Evolutionary conservation across 2,329 filamentous ascomycete genomes (phyloP), one percentile per base, ranked within the genome.

Genomic region (Aspergillus fijiensis): DNA sequence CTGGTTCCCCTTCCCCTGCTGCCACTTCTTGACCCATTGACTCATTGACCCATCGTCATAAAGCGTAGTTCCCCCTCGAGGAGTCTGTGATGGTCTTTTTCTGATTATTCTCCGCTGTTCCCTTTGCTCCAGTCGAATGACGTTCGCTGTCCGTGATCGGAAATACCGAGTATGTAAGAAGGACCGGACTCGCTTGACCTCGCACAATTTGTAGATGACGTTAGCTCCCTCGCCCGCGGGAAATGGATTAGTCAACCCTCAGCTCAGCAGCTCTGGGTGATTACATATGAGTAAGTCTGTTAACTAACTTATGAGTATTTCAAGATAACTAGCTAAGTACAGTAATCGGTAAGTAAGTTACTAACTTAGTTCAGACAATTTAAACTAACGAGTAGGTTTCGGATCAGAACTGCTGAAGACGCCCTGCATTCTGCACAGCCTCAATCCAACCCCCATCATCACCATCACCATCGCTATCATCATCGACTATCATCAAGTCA

Each of bases 61-160:
- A 48, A 42, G 53, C 53, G 42, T 27, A 55, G 33, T 27, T 42
- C 45, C 19, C 14, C 25, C 50, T 11, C 19, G 25, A 31, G 33
- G 12, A 35, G 14, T 35, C 33, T 35, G 33, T 35, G n/a, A 45
- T 3, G 39, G 39, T 7, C 2, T 14, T 7, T 10, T 53, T 35
- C 12, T 42, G 12, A n/a, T 12, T 33, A 29, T 16, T 42, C 47
- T 45, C 53, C 29, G 3, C 29, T 35, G 27, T 42, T 42, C 45
- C 45, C 53, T 47, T 55, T 49, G 16, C 19, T 29, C 49, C 45
- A 60, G 57, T 58, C 51, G 56, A 60, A 65, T 63, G 63, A 67
- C 63, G 53, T 57, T 45, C 51, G 21, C 48, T 49, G 39, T 55
- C 29, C 51, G 16, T n/a, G 45, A 19, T 25, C 42, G 39, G 39